Evolutionary conservation across 208 protist genomes (phyloP).

Genomic region (Naegleria gruberi): DNA sequence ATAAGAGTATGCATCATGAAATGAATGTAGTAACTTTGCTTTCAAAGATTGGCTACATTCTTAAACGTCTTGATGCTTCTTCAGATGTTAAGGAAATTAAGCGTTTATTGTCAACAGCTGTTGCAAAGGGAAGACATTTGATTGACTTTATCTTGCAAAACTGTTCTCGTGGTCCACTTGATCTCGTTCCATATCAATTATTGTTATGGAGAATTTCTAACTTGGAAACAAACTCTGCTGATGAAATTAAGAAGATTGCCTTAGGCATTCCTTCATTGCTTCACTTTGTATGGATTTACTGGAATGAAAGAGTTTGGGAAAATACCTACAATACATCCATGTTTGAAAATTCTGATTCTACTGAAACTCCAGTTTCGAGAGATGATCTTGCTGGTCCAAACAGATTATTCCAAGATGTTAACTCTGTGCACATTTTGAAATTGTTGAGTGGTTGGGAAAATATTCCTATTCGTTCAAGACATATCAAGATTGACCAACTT

Average conservation of each 20-base stretch:
- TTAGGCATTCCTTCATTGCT: background rate
- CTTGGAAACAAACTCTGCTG: background rate
- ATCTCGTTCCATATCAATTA: slow-evolving; percentile 10
- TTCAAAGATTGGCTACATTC: background rate
- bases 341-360: background rate
- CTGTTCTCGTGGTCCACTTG: background rate
- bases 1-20: background rate
- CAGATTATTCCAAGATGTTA: slow-evolving; percentile 1
- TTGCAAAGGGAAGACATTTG: background rate
- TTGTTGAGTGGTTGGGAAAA: slow-evolving; percentile 8
- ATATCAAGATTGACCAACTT: slow-evolving; percentile 9
- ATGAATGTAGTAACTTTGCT: background rate
- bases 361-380: background rate
- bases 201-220: background rate
- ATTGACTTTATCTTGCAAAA: background rate
- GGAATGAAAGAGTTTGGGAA: slow-evolving; percentile 7
- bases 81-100: background rate
- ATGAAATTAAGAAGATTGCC: background rate
- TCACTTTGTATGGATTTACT: background rate
- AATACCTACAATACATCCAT: background rate
- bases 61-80: background rate
- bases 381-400: background rate
- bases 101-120: background rate
- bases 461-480: background rate
- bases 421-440: background rate